These are phyloP conservation scores for Paraconiothyrium sp. DNA, from an alignment of 2,329 filamentous ascomycete species.

Conservation along the genomic window DNA sequence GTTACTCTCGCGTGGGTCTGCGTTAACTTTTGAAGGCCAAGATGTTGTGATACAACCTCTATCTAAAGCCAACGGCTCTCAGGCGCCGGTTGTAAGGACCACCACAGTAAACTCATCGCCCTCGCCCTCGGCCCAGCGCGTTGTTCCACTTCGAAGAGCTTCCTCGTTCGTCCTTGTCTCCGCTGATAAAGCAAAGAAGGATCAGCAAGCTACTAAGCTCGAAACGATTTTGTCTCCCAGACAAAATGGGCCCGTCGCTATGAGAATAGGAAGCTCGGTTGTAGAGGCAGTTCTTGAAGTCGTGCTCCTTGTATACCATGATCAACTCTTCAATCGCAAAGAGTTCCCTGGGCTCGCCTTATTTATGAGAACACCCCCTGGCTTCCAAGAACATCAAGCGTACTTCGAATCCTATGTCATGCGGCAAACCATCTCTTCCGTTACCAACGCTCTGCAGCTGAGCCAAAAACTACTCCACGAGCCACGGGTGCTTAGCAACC, in stretches of 20 bases:
- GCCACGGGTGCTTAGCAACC: constrained; percentile 84
- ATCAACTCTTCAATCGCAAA: constrained; percentile 85
- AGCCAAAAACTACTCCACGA: constrained; percentile 79
- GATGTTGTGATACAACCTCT: constrained; percentile 85
- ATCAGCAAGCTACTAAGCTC: constrained; percentile 69
- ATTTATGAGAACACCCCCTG: constrained; percentile 87
- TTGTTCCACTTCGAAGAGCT: constrained; percentile 76
- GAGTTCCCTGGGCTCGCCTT: constrained; percentile 90
- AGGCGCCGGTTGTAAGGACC: constrained; percentile 76
- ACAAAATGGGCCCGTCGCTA: constrained; percentile 57
- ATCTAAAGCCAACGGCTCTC: constrained; percentile 65
- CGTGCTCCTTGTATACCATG: constrained; percentile 80
- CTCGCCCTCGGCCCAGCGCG: constrained; percentile 52
- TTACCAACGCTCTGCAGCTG: constrained; percentile 75
- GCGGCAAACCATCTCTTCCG: constrained; percentile 74
- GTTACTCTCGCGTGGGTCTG: constrained; percentile 82
- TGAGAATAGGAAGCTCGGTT: constrained; percentile 71
- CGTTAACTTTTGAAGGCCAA: constrained; percentile 83
- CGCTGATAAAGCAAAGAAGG: constrained; percentile 66
- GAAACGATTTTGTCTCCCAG: constrained; percentile 70
- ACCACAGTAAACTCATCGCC: constrained; percentile 62
- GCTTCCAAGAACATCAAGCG: constrained; percentile 92
- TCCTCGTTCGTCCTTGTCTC: constrained; percentile 93
- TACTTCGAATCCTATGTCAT: constrained; percentile 94
- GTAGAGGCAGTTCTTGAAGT: constrained; percentile 81